Evolutionary conservation across 768 basidiomycete species (phyloP), one percentile per base, ranked within the genome.

Genomic region (Agrocybe praecox): DNA sequence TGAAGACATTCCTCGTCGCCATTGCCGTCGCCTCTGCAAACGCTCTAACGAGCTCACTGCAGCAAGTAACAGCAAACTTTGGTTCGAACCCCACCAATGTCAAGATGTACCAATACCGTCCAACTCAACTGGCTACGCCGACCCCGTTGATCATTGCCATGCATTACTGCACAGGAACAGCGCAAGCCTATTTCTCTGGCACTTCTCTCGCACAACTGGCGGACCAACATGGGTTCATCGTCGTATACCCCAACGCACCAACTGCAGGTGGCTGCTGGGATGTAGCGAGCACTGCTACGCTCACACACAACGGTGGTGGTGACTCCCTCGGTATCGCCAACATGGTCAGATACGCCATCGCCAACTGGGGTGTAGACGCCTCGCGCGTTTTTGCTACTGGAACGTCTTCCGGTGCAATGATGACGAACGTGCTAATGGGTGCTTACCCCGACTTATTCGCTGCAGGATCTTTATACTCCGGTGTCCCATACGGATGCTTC

Each of bases 401-500:
- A 12, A 77, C 76, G 6, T 78, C 77, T 5, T 83, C 81, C 1
- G 83, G 83, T 14, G 79, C 77, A 2, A 85, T 85, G 84, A 85
- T 84, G 83, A 83, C 82, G 50, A 82, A 80, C 63, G 81, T 84
- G 29, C 71, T 84, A 29, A 66, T 72, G 49, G 83, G 79, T 34
- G 75, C 78, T n/a, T 83, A 84, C 67, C 83, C 83, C 9, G 79
- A 85, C 52, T 62, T 86, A 44, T 80, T 83, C 73, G 62, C 66
- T 36, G 83, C 79, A 12, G 82, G 78, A 9, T 65, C 78, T 21
- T 75, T 73, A 21, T 80, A 78, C 66, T 79, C 83, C 23, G 82
- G 83, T 46, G 81, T 82, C 24, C 75, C 82, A 10, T 80, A 75
- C 56, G 83, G 75, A n/a, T 85, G 83, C 72, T 83, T 84, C 65